Evolutionary conservation across 2,329 filamentous ascomycete species (phyloP).

Genomic region (Botrytis galanthina): DNA sequence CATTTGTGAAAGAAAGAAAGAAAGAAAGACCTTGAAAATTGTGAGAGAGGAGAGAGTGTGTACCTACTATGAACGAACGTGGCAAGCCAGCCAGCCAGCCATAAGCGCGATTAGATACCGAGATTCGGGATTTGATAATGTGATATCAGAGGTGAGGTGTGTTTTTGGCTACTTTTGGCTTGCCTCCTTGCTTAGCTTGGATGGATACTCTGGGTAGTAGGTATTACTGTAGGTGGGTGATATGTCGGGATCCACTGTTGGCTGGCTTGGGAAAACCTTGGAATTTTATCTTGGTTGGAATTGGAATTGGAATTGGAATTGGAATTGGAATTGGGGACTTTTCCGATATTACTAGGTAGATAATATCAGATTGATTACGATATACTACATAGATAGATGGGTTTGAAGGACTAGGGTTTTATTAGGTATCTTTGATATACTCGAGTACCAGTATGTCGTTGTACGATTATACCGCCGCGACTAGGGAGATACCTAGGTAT

Average conservation of each 20-base stretch:
- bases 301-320: too few species aligned
- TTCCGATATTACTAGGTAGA: background rate
- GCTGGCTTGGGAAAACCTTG: conserved; percentile 1
- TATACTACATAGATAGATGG: background rate
- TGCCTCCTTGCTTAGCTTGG: too few species aligned
- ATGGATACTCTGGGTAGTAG: too few species aligned
- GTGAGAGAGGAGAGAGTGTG: too few species aligned
- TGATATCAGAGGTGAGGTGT: background rate
- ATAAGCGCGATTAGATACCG: conserved; percentile 7
- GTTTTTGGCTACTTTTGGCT: background rate
- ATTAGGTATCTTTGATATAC: background rate
- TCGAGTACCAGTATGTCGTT: background rate
- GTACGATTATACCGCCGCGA: background rate
- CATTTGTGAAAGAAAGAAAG: background rate
- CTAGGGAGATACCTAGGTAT: too few species aligned
- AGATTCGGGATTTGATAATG: conserved; percentile 6
- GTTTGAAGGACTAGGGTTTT: too few species aligned
- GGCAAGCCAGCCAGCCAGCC: background rate
- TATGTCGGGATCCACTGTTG: background rate
- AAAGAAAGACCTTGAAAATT: background rate
- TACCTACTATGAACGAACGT: too few species aligned
- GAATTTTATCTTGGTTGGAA: background rate
- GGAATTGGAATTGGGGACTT: background rate
- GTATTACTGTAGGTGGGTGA: too few species aligned
- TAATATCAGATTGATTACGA: background rate